phyloP scores from a whole-genome alignment of 805 yeast genomes.

The Candida alai region DNA sequence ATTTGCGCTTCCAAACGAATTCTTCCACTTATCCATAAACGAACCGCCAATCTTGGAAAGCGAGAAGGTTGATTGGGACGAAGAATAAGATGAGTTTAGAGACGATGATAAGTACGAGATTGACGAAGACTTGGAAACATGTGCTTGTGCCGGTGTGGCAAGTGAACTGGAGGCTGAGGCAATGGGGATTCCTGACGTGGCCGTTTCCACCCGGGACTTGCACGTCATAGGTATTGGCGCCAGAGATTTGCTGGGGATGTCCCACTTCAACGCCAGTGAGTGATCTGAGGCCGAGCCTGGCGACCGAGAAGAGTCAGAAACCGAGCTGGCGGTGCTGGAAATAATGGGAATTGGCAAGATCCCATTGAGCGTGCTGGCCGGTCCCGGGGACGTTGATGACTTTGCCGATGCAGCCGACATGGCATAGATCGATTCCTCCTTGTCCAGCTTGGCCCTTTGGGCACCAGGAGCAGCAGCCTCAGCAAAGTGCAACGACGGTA shows the following conservation, averaged over 20 bases:
- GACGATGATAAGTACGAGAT: constrained; percentile 41
- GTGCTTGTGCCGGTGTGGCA: background rate
- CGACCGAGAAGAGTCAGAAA: constrained; percentile 11
- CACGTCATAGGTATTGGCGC: constrained; percentile 19
- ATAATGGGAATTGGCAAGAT: constrained; percentile 4
- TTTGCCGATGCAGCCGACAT: constrained; percentile 3
- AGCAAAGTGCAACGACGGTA: background rate
- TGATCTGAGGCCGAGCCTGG: constrained; percentile 20
- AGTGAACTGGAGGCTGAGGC: constrained; percentile 12
- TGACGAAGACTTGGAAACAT: constrained; percentile 27
- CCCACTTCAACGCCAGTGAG: constrained; percentile 39
- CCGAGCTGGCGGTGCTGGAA: constrained; percentile 14
- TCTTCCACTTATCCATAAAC: constrained; percentile 44
- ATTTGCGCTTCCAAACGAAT: constrained; percentile 22
- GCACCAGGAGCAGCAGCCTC: background rate
- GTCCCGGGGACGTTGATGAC: constrained; percentile 1
- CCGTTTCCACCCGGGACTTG: constrained; percentile 5
- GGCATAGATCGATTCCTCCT: constrained; percentile 1
- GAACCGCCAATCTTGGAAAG: constrained; percentile 39
- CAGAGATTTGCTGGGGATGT: constrained; percentile 37
- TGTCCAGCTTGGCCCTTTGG: background rate
- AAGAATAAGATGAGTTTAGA: constrained; percentile 32
- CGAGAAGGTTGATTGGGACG: constrained; percentile 38
- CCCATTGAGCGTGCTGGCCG: constrained; percentile 2
- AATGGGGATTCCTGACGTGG: constrained; percentile 12